Evolutionary conservation across 2,329 filamentous ascomycete species (phyloP).

Genomic region (Pezicula rhizophila): DNA sequence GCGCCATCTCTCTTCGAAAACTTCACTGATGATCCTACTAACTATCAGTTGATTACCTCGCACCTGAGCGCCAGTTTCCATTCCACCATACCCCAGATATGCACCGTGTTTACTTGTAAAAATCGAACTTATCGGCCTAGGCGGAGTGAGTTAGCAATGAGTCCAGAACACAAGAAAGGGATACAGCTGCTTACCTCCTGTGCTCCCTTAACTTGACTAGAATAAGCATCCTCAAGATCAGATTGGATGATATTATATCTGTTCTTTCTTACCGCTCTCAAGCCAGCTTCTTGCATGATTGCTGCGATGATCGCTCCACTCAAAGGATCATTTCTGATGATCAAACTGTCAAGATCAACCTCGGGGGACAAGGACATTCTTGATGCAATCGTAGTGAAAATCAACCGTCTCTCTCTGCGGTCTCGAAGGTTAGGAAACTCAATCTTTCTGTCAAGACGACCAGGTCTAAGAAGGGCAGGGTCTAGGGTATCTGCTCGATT

Average conservation of each 20-base stretch:
- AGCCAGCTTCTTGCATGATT: conserved; percentile 97
- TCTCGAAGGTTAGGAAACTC: conserved; percentile 96
- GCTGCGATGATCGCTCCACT: conserved; percentile 95
- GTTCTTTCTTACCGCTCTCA: conserved; percentile 93
- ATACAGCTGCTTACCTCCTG: conserved; percentile 53
- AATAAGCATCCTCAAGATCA: conserved; percentile 95
- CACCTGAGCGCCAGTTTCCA: neutral
- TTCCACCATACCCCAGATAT: neutral
- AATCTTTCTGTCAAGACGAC: conserved; percentile 95
- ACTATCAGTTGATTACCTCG: neutral
- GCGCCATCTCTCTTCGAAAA: too few species aligned
- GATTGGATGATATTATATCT: conserved; percentile 98
- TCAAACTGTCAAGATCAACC: conserved; percentile 91
- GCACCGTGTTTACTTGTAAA: conserved; percentile 62
- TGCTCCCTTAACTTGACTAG: conserved; percentile 86
- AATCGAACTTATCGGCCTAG: conserved; percentile 73
- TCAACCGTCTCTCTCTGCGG: conserved; percentile 87
- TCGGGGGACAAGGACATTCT: conserved; percentile 98
- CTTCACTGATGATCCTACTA: too few species aligned
- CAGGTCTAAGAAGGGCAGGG: conserved; percentile 86
- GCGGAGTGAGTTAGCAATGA: conserved; percentile 26
- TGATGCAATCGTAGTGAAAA: conserved; percentile 92
- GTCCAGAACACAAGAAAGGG: conserved; percentile 1
- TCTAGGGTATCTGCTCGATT: conserved; percentile 97
- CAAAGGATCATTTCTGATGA: conserved; percentile 92